Evolutionary conservation across 2,329 filamentous ascomycete genomes (phyloP), one percentile per base, ranked within the genome.

Genomic region (Pleoardoris graminearum): DNA sequence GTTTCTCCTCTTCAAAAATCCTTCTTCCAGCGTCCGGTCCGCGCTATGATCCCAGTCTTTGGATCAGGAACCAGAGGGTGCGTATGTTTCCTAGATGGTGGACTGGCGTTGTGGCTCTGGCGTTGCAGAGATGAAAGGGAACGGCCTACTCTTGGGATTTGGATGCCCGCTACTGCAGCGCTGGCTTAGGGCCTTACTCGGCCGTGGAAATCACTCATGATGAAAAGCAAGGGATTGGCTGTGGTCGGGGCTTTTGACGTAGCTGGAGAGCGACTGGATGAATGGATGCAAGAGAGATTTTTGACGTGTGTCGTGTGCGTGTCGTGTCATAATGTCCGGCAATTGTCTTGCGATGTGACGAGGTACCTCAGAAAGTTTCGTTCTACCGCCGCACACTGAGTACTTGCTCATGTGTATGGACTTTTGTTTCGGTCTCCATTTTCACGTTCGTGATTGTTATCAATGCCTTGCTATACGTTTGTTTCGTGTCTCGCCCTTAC

Each of bases 1-100:
- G 29, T 37, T 51, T 51, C 44, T 46, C 38, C 21, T 35, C 41
- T 51, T 56, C 35, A 49, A 46, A 46, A 52, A 14, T 53, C 49
- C 35, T 53, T 39, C 41, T 16, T 36, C 33, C 22, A 51, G 48
- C 48, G 54, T 50, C 45, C 45, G 27, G 49, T 42, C 41, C 36
- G 45, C 50, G 47, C 51, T 56, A 59, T 39, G 56, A 27, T 27
- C 21, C 22, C 30, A 38, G 25, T 32, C 38, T 23, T 19, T 3
- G 12, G 4, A 16, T 23, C 8, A 25, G 44, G 4, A 16, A 47
- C 32, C 33, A 47, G 46, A 21, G 30, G 36, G 35, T 7, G 21
- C 32, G 7, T 8, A 36, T 29, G 22, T 37, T 47, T 37, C n/a
- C 16, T 29, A 27, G n/a, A 29, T 29, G 32, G 22, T 16, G 32